Conservation (phyloP, 2,329 filamentous ascomycete species). For the Ophiocordyceps robertsii region DNA sequence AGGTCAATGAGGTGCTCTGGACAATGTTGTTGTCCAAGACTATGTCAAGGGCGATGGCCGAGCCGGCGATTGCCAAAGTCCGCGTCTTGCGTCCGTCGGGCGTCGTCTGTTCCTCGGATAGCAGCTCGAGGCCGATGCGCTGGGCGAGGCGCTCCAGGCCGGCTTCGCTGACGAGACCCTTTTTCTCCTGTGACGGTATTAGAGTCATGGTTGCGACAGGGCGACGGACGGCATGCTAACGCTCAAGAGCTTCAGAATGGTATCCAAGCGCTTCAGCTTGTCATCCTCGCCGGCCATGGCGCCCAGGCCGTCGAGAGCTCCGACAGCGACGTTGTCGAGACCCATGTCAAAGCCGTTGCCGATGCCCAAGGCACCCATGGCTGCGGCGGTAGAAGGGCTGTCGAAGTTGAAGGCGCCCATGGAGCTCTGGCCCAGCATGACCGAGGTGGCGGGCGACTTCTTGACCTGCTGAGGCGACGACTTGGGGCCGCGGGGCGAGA, state of each 20-base stretch:
- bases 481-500: conserved; percentile 42
- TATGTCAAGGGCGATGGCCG: conserved; percentile 47
- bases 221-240: conserved; percentile 18
- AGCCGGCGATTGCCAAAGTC: conserved; percentile 49
- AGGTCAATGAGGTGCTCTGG: conserved; percentile 47
- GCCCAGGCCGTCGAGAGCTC: conserved; percentile 27
- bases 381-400: conserved; percentile 49
- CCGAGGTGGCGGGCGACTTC: conserved; percentile 45
- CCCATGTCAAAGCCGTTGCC: conserved; percentile 35
- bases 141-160: conserved; percentile 60
- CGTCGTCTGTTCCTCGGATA: conserved; percentile 41
- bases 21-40: conserved; percentile 48
- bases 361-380: conserved; percentile 43
- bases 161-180: conserved; percentile 58
- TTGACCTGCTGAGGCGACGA: conserved; percentile 53
- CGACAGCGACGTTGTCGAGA: conserved; percentile 36
- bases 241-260: conserved; percentile 34
- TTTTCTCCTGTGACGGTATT: conserved; percentile 21
- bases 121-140: conserved; percentile 49
- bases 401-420: conserved; percentile 44
- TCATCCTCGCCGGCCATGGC: conserved; percentile 37
- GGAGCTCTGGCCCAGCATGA: conserved; percentile 31
- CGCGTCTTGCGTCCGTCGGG: conserved; percentile 33
- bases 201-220: background rate
- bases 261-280: conserved; percentile 38